Conservation (phyloP, 257 asterid species). For the Eustoma russellianum region DNA sequence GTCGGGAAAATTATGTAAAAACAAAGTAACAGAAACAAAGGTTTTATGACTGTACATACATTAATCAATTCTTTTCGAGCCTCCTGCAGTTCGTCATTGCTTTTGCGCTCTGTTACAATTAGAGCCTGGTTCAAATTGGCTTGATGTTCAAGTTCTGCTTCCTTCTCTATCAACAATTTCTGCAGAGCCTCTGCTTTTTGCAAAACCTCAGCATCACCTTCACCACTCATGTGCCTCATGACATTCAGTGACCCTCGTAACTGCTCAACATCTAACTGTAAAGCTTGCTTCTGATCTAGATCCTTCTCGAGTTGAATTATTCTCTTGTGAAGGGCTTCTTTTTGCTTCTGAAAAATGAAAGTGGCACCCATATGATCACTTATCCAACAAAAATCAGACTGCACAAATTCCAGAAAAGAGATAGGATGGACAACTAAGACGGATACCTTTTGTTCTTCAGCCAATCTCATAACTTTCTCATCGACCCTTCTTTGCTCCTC, state of each 20-base stretch:
- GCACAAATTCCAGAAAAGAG: constrained; percentile 14
- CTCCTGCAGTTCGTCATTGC: constrained; percentile 82
- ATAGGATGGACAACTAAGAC: constrained; percentile 5
- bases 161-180: constrained; percentile 65
- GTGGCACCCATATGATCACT: constrained; percentile 10
- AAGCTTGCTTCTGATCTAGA: constrained; percentile 64
- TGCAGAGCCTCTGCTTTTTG: constrained; percentile 41
- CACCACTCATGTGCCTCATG: constrained; percentile 61
- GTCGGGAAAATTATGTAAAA: too few species aligned
- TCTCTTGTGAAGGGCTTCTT: constrained; percentile 59
- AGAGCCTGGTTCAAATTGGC: constrained; percentile 52
- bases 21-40: too few species aligned
- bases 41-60: constrained; percentile 39
- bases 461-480: constrained; percentile 58
- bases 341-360: constrained; percentile 61
- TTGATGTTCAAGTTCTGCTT: constrained; percentile 57
- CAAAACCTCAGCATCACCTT: constrained; percentile 55
- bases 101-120: constrained; percentile 64
- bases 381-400: constrained; percentile 4
- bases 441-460: constrained; percentile 80
- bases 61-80: constrained; percentile 86
- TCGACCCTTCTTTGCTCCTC: constrained; percentile 71
- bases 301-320: constrained; percentile 63
- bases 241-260: constrained; percentile 60
- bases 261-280: constrained; percentile 66